These are phyloP conservation scores for Albophoma yamanashiensis DNA, from an alignment of 2,329 filamentous ascomycete species.

Conservation along the genomic window DNA sequence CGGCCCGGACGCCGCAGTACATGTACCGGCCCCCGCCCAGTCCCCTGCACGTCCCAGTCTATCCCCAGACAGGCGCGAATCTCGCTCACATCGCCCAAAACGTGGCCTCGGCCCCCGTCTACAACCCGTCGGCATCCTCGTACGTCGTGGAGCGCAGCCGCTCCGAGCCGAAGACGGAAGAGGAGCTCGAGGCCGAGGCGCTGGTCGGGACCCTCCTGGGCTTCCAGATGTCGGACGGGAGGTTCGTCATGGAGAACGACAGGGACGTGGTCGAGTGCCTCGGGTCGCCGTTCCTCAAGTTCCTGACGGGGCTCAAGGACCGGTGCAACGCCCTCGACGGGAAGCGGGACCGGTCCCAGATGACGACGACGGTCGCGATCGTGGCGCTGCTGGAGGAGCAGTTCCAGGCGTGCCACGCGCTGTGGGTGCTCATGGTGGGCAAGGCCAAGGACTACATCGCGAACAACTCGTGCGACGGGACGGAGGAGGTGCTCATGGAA, in stretches of 20 bases:
- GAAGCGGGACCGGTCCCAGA: not conserved
- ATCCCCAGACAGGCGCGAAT: too few relatives aligned
- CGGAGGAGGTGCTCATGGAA: not conserved
- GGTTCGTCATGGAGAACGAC: not conserved
- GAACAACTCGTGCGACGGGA: not conserved
- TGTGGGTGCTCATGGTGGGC: conserved; percentile 2
- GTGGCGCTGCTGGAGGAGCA: not conserved
- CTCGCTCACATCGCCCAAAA: not conserved
- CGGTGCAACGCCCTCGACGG: not conserved
- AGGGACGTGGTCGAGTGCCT: not conserved
- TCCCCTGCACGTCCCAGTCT: not conserved
- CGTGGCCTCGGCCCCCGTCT: not conserved
- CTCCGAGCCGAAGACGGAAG: not conserved
- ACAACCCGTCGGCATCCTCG: not conserved
- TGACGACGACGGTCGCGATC: not conserved
- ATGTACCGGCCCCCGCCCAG: not conserved
- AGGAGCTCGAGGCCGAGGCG: not conserved
- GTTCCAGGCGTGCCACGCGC: conserved; percentile 1
- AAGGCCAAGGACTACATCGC: not conserved
- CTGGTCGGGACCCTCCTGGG: not conserved
- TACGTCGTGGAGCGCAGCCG: not conserved
- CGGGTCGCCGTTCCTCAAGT: not conserved
- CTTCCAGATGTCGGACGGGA: not conserved
- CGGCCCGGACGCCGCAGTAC: too few relatives aligned
- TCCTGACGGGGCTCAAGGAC: not conserved